Percentiles rank a stretch among this genome's conserved stretches.
Conservation (phyloP, 768 basidiomycete genomes). For the Trametes punicea region DNA sequence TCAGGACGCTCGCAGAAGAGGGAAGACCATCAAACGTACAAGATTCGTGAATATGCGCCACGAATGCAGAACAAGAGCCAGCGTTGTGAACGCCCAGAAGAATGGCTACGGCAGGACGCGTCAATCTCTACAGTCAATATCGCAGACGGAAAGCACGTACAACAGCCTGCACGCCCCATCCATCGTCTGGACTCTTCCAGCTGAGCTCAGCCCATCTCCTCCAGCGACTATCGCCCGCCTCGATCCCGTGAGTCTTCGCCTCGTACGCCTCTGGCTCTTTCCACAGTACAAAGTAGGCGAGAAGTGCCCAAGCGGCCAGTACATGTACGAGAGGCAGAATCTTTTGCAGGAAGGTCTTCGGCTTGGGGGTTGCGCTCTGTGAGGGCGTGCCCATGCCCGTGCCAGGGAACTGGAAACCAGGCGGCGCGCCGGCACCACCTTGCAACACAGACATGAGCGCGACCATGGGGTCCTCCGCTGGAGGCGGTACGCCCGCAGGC, state of each 20-base stretch:
- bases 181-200: conserved; percentile 35
- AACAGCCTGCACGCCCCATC: conserved; percentile 53
- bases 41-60: conserved; percentile 66
- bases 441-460: conserved; percentile 34
- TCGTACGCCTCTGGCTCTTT: conserved; percentile 54
- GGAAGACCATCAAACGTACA: conserved; percentile 40
- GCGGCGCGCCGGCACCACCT: conserved; percentile 20
- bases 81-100: conserved; percentile 77
- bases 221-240: conserved; percentile 41
- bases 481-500: not conserved
- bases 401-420: conserved; percentile 29
- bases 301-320: conserved; percentile 56
- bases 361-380: conserved; percentile 21
- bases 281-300: conserved; percentile 67
- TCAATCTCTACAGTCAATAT: not conserved
- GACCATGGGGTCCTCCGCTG: conserved; percentile 31
- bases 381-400: conserved; percentile 20
- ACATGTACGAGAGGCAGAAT: conserved; percentile 66
- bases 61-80: conserved; percentile 71
- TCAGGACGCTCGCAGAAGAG: not conserved
- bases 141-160: conserved; percentile 39
- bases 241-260: conserved; percentile 33
- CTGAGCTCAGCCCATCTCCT: conserved; percentile 61
- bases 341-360: conserved; percentile 50
- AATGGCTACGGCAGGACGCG: conserved; percentile 51